Evolutionary conservation across 2,329 filamentous ascomycete genomes (phyloP), one percentile per base, ranked within the genome.

Genomic region (Xylariaceae sp.): DNA sequence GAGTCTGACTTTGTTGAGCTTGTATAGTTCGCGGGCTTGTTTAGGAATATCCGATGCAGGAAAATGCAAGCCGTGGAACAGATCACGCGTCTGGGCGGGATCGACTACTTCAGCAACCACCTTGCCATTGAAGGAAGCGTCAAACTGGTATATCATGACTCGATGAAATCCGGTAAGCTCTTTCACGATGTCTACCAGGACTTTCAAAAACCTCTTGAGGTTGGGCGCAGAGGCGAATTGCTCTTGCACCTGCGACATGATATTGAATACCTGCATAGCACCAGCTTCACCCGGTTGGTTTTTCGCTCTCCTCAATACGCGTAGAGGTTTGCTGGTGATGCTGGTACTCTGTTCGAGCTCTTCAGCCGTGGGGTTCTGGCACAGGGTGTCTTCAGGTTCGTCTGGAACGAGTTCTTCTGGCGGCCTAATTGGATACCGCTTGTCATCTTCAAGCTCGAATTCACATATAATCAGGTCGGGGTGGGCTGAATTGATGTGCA

Each of bases 121-220:
- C 58, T 89, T 86, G 15, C 91, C 92, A 67, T 95, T 96, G 79
- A 88, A 94, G 0, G 80, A 74, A 3, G 85, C 79, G 71, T 96
- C 92, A 64, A 96, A 96, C 72, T 96, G 90, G 68, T 96, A 96
- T 1, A 96, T 82, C 89, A 96, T 92, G 52, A 96, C 90, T 10
- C 92, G 88, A 70, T 96, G 92, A 64, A 96, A 96, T 0, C 92
- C 91, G 0, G 91, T 95, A 53, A 96, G 72, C 69, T 96, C 92
- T 70, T 95, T 96, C 39, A 96, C 84, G 6, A 96, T 88, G 0
- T 91, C 91, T 0, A 93, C 88, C 2, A 94, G 74, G 4, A 92
- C 86, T 67, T 94, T 93, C 44, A 96, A 76, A 60, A 96, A 90
- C 0, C 73, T 79, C 0, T 91, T 86, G 0, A 96, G 76, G 61